Base-by-base conservation (phyloP, 2,329 filamentous ascomycete species). In the Westerdykella ornata region DNA sequence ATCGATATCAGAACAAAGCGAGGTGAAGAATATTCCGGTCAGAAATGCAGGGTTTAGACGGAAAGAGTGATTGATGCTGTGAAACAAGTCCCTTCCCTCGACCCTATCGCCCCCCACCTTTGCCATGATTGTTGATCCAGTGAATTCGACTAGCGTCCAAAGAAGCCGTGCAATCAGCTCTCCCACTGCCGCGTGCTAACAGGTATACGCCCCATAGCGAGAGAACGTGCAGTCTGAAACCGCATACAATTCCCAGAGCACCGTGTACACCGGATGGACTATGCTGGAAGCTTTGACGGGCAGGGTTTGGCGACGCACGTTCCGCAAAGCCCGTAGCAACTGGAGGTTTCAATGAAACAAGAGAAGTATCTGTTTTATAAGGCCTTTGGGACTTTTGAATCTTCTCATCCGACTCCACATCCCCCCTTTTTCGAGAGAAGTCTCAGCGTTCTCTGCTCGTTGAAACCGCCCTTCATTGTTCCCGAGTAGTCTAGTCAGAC, bases 11-110 rank as follows among this genome's bases (percentile, higher is more conserved):
- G 41, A 32, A 50, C 54, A 55, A 51, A 43, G 32, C 3, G 22
- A 32, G 35, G 38, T 41, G 32, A 36, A 33, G 44, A 36, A 48
- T 29, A 35, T 38, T 38, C 47, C 34, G 41, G 48, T 43, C 18
- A 39, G 40, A 9, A 31, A 51, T 52, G 51, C 57, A 64, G 52
- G 55, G 55, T 55, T 54, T 44, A 53, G 13, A 54, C 53, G 51
- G 49, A 44, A 53, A 41, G 46, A 51, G 49, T 53, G 59, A 61
- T 64, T 60, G 60, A 61, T 45, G 53, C 51, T 19, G 57, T 64
- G 56, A 43, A 52, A 65, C 62, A 45, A 40, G 32, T n/a, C n/a
- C 45, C 46, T 22, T 52, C 51, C 59, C 56, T 65, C 60, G 59
- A 66, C 57, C 46, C 45, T 50, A 45, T 50, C 47, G n/a, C n/a